phyloP scores from a whole-genome alignment of 257 asterid species.

The Cordia subcordata region DNA sequence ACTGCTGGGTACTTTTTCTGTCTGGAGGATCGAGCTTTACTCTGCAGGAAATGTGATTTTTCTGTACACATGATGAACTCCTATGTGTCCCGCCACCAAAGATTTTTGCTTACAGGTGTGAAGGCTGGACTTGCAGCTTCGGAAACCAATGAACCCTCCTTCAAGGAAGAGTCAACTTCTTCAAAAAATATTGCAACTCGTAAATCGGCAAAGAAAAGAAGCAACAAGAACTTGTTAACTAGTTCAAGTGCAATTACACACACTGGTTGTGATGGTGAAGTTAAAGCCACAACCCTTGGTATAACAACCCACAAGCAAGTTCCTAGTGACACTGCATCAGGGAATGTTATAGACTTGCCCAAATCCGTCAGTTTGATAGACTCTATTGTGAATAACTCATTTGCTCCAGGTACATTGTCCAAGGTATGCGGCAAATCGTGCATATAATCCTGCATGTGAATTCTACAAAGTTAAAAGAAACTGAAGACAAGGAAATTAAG shows the following conservation, averaged over 20 bases:
- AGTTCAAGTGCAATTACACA: neutral
- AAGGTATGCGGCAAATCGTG: neutral
- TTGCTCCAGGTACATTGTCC: neutral
- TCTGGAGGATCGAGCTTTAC: conserved; percentile 21
- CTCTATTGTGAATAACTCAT: neutral
- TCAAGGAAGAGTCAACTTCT: neutral
- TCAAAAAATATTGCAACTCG: neutral
- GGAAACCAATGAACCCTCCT: neutral
- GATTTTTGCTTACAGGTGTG: conserved; percentile 19
- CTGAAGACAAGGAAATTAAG: too few relatives aligned
- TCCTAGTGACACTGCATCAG: neutral
- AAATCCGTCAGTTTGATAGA: neutral
- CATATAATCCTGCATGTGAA: neutral
- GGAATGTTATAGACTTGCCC: neutral
- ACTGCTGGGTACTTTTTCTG: conserved; percentile 19
- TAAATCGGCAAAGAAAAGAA: too few relatives aligned
- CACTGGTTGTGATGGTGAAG: neutral
- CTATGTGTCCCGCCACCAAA: conserved; percentile 1
- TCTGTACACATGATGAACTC: conserved; percentile 11
- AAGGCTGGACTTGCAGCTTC: conserved; percentile 18
- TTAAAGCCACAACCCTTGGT: neutral
- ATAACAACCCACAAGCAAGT: neutral
- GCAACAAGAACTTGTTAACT: neutral
- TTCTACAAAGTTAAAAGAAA: too few relatives aligned
- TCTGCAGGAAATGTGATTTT: conserved; percentile 27